These are phyloP conservation scores for Oenanthe javanica DNA, from an alignment of 140 eudicot species.

Conservation along the genomic window DNA sequence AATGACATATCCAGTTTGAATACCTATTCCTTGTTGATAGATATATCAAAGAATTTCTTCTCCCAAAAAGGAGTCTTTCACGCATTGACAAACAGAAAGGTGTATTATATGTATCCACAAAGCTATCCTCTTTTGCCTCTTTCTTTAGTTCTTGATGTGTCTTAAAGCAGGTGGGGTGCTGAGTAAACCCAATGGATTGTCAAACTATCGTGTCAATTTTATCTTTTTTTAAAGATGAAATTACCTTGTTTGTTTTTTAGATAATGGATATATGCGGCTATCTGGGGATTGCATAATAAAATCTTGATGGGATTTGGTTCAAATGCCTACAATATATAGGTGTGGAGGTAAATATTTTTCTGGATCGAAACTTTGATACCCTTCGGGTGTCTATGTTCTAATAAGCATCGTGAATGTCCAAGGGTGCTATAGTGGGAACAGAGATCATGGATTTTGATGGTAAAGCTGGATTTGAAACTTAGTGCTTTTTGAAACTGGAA, in stretches of 20 bases:
- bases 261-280: slow-evolving; percentile 65
- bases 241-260: slow-evolving; percentile 35
- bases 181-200: slow-evolving; percentile 5
- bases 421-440: slow-evolving; percentile 74
- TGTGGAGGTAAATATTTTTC: slow-evolving; percentile 59
- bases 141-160: background rate
- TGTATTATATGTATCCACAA: background rate
- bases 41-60: background rate
- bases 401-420: slow-evolving; percentile 60
- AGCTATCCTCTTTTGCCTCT: background rate
- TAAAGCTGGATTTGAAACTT: slow-evolving; percentile 67
- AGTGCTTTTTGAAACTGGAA: slow-evolving; percentile 35
- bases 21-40: background rate
- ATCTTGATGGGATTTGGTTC: slow-evolving; percentile 66
- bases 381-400: slow-evolving; percentile 36
- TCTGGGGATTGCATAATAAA: slow-evolving; percentile 79
- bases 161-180: background rate
- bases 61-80: background rate
- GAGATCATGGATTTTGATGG: slow-evolving; percentile 52
- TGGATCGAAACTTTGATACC: slow-evolving; percentile 42
- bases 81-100: background rate
- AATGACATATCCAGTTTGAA: background rate
- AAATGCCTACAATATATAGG: slow-evolving; percentile 45
- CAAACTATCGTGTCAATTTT: slow-evolving; percentile 4
- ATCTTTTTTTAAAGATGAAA: slow-evolving; percentile 9